Base-by-base conservation (phyloP, 2,329 filamentous ascomycete genomes). In the Tetracladium maxilliforme region DNA sequence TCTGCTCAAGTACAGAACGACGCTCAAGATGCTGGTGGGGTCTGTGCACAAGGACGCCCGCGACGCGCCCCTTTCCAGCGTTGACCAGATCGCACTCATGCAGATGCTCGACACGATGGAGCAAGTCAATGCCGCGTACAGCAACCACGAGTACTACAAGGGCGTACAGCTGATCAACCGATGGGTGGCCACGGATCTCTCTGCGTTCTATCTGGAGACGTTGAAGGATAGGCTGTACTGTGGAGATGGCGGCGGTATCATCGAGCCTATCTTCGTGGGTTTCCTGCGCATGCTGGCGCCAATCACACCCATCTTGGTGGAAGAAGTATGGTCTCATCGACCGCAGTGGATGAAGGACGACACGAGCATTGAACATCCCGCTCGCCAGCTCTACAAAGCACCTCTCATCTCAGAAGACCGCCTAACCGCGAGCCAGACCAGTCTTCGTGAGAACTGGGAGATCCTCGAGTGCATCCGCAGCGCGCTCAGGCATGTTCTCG, bases 201-300 rank as follows among this genome's bases (percentile, higher is more conserved):
- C 84, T 1, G 77, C 87, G 1, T 92, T 94, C 48, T 98, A 95
- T 48, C 70, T 98, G 29, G 90, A 98, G 49, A 73, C 80, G 1
- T 62, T 86, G 39, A 98, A 98, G 50, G 90, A 98, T 42, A 65
- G 82, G 4, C 59, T 95, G 2, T 98, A 98, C 55, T 90, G 86
- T 22, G 81, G 79, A 16, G 68, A 74, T 31, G 67, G 68, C 10
- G 61, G 66, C 10, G 76, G 78, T 23, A 58, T 66, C 5, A 51
- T 80, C 23, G 64, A 69, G 35, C 60, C 66, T 15, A 68, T 94
- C 27, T 72, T 87, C 32, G 53, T 69, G 6, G 71, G 82, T 18
- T 57, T 94, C 11, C 55, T 86, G 32, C 66, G 74, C 27, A 82
- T 92, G 64, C 59, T 95, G 16, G 74, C 70, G 3, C 84, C 87